Percentiles rank a stretch among this genome's conserved stretches.
Conservation (phyloP, 352 stramenopile species). For the Globisporangium nunn region DNA sequence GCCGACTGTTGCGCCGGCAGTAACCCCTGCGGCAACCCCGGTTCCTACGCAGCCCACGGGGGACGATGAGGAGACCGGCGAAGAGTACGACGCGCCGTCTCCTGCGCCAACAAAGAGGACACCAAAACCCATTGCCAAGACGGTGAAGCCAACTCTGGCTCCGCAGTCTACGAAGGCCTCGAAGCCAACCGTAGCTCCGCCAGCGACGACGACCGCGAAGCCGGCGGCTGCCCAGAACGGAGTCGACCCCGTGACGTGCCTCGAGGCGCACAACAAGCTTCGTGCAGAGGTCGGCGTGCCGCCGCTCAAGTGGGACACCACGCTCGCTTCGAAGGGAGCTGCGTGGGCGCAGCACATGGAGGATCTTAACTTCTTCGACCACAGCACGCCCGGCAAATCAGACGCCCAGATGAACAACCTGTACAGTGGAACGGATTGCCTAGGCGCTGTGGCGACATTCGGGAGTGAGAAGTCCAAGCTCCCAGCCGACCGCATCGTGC, state of each 20-base stretch:
- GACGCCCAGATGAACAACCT: slow-evolving; percentile 17
- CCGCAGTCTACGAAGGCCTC: neutral
- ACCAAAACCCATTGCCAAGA: neutral
- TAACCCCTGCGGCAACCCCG: neutral
- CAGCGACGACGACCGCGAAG: neutral
- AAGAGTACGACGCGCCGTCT: neutral
- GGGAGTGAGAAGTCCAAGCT: slow-evolving; percentile 8
- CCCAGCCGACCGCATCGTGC: slow-evolving; percentile 10
- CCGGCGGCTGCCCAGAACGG: neutral
- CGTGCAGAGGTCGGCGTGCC: slow-evolving; percentile 7
- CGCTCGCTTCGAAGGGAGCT: slow-evolving; percentile 4
- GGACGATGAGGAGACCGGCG: neutral
- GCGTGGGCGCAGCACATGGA: slow-evolving; percentile 13
- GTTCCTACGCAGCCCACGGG: neutral
- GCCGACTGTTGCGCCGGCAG: neutral
- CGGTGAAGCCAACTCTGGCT: neutral
- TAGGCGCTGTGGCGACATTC: slow-evolving; percentile 5
- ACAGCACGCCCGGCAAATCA: slow-evolving; percentile 6
- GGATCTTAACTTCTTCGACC: slow-evolving; percentile 12
- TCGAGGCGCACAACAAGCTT: slow-evolving; percentile 11
- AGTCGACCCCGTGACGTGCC: slow-evolving; percentile 8
- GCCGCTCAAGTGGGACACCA: slow-evolving; percentile 6
- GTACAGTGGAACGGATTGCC: slow-evolving; percentile 12
- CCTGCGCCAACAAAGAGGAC: neutral
- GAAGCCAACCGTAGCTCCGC: slow-evolving; percentile 18